phyloP scores from a whole-genome alignment of 768 basidiomycete genomes.

The Hortiboletus campestris region DNA sequence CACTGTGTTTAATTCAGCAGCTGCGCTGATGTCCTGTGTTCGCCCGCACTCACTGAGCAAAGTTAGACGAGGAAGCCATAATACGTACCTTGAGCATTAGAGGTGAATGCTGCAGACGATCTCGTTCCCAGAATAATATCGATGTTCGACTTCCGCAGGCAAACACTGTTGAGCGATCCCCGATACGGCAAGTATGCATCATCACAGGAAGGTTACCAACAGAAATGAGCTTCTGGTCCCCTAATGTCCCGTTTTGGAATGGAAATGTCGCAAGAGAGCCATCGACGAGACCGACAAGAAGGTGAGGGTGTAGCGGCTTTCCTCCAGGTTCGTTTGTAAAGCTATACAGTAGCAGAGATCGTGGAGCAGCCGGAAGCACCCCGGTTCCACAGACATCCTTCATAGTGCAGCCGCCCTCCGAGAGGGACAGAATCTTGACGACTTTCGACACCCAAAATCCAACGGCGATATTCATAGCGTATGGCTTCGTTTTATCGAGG shows the following conservation, averaged over 20 bases:
- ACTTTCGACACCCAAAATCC: conserved; percentile 73
- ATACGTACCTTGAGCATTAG: conserved; percentile 62
- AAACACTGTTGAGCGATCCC: conserved; percentile 57
- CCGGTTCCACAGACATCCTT: conserved; percentile 25
- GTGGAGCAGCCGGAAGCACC: conserved; percentile 42
- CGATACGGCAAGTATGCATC: conserved; percentile 54
- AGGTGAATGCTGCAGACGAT: conserved; percentile 63
- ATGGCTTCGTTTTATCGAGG: conserved; percentile 45
- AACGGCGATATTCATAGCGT: conserved; percentile 53
- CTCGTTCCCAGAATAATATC: conserved; percentile 66
- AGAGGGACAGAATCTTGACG: conserved; percentile 53
- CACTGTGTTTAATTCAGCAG: conserved; percentile 47
- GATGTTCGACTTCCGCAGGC: conserved; percentile 71
- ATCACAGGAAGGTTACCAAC: conserved; percentile 68
- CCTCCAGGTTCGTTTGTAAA: conserved; percentile 46
- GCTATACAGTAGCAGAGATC: conserved; percentile 51
- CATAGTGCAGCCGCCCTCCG: conserved; percentile 9
- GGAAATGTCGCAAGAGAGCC: conserved; percentile 63
- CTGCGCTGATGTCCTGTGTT: conserved; percentile 52
- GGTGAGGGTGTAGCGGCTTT: conserved; percentile 47
- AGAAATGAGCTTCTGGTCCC: conserved; percentile 56
- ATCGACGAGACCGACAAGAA: conserved; percentile 77
- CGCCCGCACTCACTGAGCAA: conserved; percentile 1
- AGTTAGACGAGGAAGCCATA: not conserved
- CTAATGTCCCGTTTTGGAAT: conserved; percentile 41